Evolutionary conservation across 257 asterid genomes (phyloP).

Genomic region (Solanum okadae): DNA sequence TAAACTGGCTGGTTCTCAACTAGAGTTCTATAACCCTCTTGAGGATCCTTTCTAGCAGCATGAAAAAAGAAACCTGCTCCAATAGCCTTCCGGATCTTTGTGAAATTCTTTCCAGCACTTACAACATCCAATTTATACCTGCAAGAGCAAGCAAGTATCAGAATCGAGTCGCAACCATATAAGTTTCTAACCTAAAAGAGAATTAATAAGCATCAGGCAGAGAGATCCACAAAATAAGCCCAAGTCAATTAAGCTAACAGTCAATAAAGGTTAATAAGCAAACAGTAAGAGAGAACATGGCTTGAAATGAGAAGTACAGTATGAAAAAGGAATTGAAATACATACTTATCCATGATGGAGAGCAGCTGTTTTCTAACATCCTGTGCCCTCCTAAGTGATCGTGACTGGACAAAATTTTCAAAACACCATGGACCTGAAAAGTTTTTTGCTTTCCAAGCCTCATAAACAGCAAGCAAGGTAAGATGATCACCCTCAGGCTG

Average conservation of each 20-base stretch:
- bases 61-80: constrained; percentile 92
- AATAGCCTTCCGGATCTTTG: constrained; percentile 83
- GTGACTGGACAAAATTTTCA: constrained; percentile 83
- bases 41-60: constrained; percentile 88
- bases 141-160: neutral
- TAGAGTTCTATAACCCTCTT: constrained; percentile 76
- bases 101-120: constrained; percentile 77
- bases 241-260: neutral
- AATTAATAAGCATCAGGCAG: neutral
- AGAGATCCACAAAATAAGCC: neutral
- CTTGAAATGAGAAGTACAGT: neutral
- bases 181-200: neutral
- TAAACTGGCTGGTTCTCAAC: constrained; percentile 93
- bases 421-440: constrained; percentile 95
- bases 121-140: constrained; percentile 83
- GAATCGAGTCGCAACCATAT: neutral
- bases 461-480: constrained; percentile 86
- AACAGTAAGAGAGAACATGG: neutral
- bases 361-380: constrained; percentile 88
- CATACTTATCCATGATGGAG: constrained; percentile 86
- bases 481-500: constrained; percentile 95
- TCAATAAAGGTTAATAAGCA: neutral
- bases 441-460: constrained; percentile 91
- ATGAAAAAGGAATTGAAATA: neutral
- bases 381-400: constrained; percentile 81